Evolutionary conservation across 2,329 filamentous ascomycete genomes (phyloP).

Genomic region (Erysiphe pulchra): DNA sequence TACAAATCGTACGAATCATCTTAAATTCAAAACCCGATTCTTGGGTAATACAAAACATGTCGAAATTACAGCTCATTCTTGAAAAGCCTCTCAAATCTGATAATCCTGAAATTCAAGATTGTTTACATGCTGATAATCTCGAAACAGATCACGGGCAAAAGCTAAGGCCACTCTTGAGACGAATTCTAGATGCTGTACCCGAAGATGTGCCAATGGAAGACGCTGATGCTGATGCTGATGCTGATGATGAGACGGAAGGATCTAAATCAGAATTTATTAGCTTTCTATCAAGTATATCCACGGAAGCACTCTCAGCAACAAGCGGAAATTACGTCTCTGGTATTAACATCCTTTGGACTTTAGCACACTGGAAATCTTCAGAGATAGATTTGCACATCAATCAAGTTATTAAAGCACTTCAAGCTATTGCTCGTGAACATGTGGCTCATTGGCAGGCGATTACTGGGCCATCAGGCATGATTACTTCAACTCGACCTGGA

Average conservation of each 20-base stretch:
- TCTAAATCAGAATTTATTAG: slow-evolving; percentile 69
- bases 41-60: slow-evolving; percentile 62
- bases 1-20: slow-evolving; percentile 77
- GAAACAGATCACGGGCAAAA: slow-evolving; percentile 42
- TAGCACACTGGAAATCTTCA: slow-evolving; percentile 61
- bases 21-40: slow-evolving; percentile 71
- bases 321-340: slow-evolving; percentile 54
- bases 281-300: slow-evolving; percentile 63
- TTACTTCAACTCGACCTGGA: slow-evolving; percentile 14
- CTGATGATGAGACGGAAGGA: slow-evolving; percentile 58
- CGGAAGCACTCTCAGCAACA: slow-evolving; percentile 51
- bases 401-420: slow-evolving; percentile 77
- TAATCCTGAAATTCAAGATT: slow-evolving; percentile 80
- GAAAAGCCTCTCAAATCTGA: slow-evolving; percentile 78
- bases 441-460: slow-evolving; percentile 46
- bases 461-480: slow-evolving; percentile 21
- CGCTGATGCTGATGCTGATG: slow-evolving; percentile 61
- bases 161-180: slow-evolving; percentile 49
- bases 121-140: slow-evolving; percentile 49
- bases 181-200: slow-evolving; percentile 72
- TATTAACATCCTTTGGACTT: slow-evolving; percentile 79
- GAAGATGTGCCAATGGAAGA: slow-evolving; percentile 50
- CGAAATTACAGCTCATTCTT: slow-evolving; percentile 59
- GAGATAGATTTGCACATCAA: slow-evolving; percentile 77
- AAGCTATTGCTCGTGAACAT: slow-evolving; percentile 74